These are phyloP conservation scores for Pugionium cornutum DNA, from an alignment of 345 rosid species.

Conservation along the genomic window DNA sequence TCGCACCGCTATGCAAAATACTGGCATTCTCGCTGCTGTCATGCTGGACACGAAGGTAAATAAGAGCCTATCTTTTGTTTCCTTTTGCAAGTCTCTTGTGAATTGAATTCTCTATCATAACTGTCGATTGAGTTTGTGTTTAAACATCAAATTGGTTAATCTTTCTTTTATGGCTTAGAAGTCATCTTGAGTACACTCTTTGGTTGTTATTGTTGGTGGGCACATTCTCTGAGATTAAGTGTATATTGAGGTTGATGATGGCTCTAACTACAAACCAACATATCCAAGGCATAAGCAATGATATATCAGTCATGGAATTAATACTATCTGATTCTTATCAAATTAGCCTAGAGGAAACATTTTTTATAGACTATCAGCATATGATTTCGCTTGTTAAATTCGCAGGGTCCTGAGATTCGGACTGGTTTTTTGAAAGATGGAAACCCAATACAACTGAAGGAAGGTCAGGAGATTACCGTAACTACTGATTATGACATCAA, in stretches of 20 bases:
- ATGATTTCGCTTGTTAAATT: slow-evolving; percentile 9
- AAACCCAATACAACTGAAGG: neutral
- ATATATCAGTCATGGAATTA: neutral
- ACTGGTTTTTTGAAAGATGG: slow-evolving; percentile 68
- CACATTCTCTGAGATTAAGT: neutral
- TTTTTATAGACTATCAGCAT: neutral
- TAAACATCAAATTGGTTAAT: neutral
- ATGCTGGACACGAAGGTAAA: slow-evolving; percentile 81
- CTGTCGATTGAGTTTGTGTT: neutral
- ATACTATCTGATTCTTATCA: neutral
- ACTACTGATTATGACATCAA: no score
- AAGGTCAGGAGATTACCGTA: no score
- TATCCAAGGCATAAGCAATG: neutral
- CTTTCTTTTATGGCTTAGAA: neutral
- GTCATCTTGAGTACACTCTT: no score
- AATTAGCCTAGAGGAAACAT: neutral
- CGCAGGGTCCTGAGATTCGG: slow-evolving; percentile 73
- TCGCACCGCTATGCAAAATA: slow-evolving; percentile 47
- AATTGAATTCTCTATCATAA: neutral
- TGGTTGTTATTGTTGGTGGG: neutral
- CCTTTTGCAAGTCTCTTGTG: slow-evolving; percentile 6
- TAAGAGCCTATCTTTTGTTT: neutral
- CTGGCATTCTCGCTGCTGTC: slow-evolving; percentile 68
- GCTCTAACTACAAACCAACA: neutral
- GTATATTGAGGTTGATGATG: neutral